Conservation (phyloP, 257 asterid species). For the Nicotiana tabacum region DNA sequence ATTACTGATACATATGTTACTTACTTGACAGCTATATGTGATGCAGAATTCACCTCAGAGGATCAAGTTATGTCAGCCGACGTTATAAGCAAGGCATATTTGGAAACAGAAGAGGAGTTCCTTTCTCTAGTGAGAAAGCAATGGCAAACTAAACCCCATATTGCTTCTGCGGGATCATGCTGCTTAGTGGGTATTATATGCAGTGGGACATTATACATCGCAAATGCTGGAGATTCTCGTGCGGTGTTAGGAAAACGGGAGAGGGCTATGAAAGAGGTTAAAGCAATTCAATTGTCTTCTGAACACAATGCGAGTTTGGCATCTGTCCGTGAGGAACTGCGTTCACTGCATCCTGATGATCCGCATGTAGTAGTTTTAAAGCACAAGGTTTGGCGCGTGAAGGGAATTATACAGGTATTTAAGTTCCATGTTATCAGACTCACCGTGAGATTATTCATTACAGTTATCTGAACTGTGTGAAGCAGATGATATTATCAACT, state of each 20-base stretch:
- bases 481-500: background rate
- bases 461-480: background rate
- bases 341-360: slow-evolving; percentile 65
- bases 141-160: slow-evolving; percentile 61
- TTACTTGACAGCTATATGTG: slow-evolving; percentile 37
- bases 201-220: slow-evolving; percentile 53
- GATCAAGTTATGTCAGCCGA: slow-evolving; percentile 67
- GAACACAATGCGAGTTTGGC: slow-evolving; percentile 70
- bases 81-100: slow-evolving; percentile 58
- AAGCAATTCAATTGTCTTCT: slow-evolving; percentile 67
- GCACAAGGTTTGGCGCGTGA: slow-evolving; percentile 86
- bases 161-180: slow-evolving; percentile 86
- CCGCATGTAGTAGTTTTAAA: slow-evolving; percentile 67
- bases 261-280: slow-evolving; percentile 34
- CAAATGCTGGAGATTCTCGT: slow-evolving; percentile 83
- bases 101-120: slow-evolving; percentile 77
- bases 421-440: background rate
- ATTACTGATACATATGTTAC: slow-evolving; percentile 26
- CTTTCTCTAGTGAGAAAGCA: slow-evolving; percentile 57
- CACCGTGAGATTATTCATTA: background rate
- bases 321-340: slow-evolving; percentile 67
- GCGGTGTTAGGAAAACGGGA: slow-evolving; percentile 61
- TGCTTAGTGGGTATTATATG: slow-evolving; percentile 75
- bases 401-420: slow-evolving; percentile 82
- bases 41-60: slow-evolving; percentile 60